Percentiles rank a stretch among this genome's conserved stretches.
phyloP scores from a whole-genome alignment of 441 rosid genomes.

The Metrosideros polymorpha region DNA sequence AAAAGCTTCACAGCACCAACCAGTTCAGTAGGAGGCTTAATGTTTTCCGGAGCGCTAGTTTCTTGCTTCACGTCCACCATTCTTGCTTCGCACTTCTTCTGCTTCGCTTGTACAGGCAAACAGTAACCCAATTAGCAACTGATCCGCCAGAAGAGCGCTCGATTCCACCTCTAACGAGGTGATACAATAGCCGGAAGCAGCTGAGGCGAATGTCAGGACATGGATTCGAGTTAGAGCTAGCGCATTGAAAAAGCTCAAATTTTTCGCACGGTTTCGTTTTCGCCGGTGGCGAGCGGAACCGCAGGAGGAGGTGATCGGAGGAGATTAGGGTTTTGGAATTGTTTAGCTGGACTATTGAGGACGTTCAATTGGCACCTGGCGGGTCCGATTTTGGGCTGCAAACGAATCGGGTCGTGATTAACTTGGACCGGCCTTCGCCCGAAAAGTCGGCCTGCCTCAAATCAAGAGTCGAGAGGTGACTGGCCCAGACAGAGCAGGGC shows the following conservation, averaged over 20 bases:
- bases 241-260: not conserved
- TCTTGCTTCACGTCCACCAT: not conserved
- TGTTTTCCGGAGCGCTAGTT: not conserved
- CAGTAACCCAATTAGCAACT: not conserved
- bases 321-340: not conserved
- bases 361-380: not conserved
- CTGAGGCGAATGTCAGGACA: not conserved
- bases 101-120: not conserved
- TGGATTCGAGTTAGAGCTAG: not conserved
- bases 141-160: not conserved
- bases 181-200: not conserved
- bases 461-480: not conserved
- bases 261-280: not conserved
- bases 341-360: not conserved
- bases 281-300: not conserved
- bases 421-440: not conserved
- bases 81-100: not conserved
- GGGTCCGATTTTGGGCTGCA: not conserved
- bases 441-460: not conserved
- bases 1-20: not conserved
- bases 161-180: not conserved
- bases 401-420: not conserved
- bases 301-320: not conserved
- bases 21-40: not conserved
- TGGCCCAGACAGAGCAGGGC: not conserved